Percentiles rank a stretch among this genome's conserved stretches.
Evolutionary conservation across 768 basidiomycete species (phyloP).

Genomic region (Mycena leptocephala): DNA sequence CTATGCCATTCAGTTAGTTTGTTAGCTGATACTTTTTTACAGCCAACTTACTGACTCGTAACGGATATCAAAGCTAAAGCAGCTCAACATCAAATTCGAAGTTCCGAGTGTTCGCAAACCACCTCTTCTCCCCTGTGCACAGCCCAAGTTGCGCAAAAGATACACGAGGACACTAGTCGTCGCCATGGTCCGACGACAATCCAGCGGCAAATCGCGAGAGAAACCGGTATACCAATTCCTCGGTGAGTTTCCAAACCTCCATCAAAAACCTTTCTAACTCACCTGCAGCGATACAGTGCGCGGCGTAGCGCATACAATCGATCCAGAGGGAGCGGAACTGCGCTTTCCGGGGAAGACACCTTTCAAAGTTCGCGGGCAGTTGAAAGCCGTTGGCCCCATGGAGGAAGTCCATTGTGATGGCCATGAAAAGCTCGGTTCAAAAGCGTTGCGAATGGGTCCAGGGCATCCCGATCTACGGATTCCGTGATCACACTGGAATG

Average conservation of each 20-base stretch:
- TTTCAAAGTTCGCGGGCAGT: not conserved
- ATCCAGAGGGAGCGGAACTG: not conserved
- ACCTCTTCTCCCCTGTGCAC: not conserved
- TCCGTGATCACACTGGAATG: conserved; percentile 27
- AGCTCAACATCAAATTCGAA: conserved; percentile 2
- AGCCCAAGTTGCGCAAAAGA: not conserved
- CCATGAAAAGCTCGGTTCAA: conserved; percentile 36
- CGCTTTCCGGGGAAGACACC: not conserved
- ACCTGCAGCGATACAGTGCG: not conserved
- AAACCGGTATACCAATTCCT: not conserved
- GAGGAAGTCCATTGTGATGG: conserved; percentile 35
- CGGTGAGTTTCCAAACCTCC: not conserved
- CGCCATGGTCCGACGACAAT: not conserved
- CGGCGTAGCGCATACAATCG: not conserved
- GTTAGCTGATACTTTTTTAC: too few relatives aligned
- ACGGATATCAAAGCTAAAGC: not conserved
- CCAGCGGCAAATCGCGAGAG: not conserved
- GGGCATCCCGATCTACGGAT: conserved; percentile 36
- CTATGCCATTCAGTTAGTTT: conserved; percentile 3
- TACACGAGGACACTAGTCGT: not conserved
- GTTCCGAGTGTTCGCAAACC: conserved; percentile 6
- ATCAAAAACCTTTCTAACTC: not conserved
- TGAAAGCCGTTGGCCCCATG: not conserved
- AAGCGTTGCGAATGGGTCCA: conserved; percentile 36
- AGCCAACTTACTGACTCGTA: not conserved